Conservation (phyloP, 352 stramenopile species). For the Phytophthora crassamura region DNA sequence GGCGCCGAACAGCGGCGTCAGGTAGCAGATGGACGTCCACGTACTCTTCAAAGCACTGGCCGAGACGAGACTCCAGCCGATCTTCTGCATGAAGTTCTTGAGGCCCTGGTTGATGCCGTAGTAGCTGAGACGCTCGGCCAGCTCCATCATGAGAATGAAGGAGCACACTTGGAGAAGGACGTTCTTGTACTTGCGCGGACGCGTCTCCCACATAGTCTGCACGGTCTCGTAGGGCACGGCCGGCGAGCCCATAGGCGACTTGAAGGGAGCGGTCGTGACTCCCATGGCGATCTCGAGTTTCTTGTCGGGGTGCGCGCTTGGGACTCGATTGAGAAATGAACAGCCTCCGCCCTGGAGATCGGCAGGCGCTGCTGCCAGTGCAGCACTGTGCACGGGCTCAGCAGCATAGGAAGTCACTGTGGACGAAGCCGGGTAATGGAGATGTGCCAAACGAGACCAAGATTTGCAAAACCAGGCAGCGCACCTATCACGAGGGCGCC, state of each 20-base stretch:
- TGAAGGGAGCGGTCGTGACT: constrained; percentile 24
- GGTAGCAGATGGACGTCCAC: constrained; percentile 72
- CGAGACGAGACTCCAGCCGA: too few species aligned
- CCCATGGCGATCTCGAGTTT: constrained; percentile 16
- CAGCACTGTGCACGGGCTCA: constrained; percentile 10
- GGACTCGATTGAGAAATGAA: constrained; percentile 34
- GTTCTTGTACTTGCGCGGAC: constrained; percentile 65
- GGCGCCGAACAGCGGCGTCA: constrained; percentile 64
- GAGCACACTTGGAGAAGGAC: constrained; percentile 61
- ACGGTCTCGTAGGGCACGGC: constrained; percentile 24
- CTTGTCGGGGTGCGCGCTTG: constrained; percentile 13
- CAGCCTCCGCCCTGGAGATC: background rate
- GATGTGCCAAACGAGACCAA: constrained; percentile 15
- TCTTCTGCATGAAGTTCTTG: constrained; percentile 85
- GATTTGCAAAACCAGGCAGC: constrained; percentile 29
- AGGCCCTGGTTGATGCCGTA: constrained; percentile 88
- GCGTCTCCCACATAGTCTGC: constrained; percentile 51
- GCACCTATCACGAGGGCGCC: constrained; percentile 21
- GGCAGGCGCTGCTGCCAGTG: too few species aligned
- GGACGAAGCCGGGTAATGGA: background rate
- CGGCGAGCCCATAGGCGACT: constrained; percentile 35
- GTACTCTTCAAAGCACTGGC: constrained; percentile 63
- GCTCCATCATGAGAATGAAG: constrained; percentile 75
- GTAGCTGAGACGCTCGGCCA: constrained; percentile 77
- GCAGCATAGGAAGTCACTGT: constrained; percentile 7